phyloP scores from a whole-genome alignment of 75 land plant genomes.

The Pseudotsuga menziesii region DNA sequence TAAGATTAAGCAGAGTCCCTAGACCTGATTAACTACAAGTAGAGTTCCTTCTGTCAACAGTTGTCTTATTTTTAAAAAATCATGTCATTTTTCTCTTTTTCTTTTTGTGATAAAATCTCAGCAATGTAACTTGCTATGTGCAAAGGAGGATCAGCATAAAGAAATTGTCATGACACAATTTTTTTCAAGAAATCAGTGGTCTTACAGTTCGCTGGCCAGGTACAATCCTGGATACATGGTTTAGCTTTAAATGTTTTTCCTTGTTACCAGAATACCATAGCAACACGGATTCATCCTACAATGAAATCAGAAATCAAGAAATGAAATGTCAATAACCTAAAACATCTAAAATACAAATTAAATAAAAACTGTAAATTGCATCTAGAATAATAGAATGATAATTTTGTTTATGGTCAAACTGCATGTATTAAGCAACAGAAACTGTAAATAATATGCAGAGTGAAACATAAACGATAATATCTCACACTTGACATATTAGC shows the following conservation, averaged over 20 bases:
- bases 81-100: neutral
- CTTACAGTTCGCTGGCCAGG: constrained; percentile 88
- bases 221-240: constrained; percentile 53
- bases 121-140: neutral
- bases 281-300: constrained; percentile 66
- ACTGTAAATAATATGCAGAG: neutral
- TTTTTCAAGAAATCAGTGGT: neutral
- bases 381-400: neutral
- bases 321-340: neutral
- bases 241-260: constrained; percentile 51
- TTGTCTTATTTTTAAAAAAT: neutral
- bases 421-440: neutral
- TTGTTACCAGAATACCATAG: constrained; percentile 76
- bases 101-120: neutral
- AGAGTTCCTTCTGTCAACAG: neutral
- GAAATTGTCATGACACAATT: neutral
- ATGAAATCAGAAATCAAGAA: neutral
- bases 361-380: neutral
- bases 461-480: too few species aligned
- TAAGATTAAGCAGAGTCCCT: neutral
- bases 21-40: neutral
- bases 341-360: neutral
- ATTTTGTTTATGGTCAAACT: neutral
- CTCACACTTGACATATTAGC: neutral
- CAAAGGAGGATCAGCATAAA: neutral